These are phyloP conservation scores for Penicillium aurantiogriseum DNA, from an alignment of 2,329 filamentous ascomycete genomes.

Conservation along the genomic window DNA sequence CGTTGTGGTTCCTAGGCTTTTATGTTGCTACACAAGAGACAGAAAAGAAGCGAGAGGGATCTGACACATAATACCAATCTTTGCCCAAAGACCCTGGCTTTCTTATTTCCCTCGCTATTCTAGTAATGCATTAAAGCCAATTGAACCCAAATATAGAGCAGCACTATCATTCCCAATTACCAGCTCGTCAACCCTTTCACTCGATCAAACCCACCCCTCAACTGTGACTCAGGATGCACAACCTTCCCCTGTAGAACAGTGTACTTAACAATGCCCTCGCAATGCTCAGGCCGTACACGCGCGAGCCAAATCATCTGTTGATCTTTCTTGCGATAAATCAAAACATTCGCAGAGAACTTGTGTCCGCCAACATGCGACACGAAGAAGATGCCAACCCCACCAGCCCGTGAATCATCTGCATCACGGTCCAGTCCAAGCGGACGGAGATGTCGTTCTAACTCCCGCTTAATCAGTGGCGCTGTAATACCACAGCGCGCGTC, in stretches of 20 bases:
- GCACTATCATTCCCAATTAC: constrained; percentile 18
- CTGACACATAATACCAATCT: background rate
- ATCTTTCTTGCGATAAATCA: constrained; percentile 68
- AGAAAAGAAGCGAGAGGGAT: background rate
- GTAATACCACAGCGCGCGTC: constrained; percentile 90
- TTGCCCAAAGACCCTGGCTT: background rate
- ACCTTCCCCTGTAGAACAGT: constrained; percentile 87
- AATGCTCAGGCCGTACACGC: constrained; percentile 80
- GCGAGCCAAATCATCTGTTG: constrained; percentile 72
- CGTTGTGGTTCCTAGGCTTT: background rate
- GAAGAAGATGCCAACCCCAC: constrained; percentile 86
- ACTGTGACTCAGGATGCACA: constrained; percentile 77
- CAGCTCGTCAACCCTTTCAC: constrained; percentile 68
- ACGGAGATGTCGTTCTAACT: constrained; percentile 79
- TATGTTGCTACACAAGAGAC: background rate
- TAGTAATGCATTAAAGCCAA: too few species aligned
- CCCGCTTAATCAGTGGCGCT: constrained; percentile 74
- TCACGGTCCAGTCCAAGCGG: constrained; percentile 78
- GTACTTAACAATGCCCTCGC: constrained; percentile 81
- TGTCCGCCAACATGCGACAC: constrained; percentile 91
- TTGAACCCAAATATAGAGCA: too few species aligned
- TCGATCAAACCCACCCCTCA: constrained; percentile 82
- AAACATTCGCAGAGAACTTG: constrained; percentile 88
- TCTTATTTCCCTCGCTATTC: too few species aligned
- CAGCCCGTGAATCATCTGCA: constrained; percentile 75